These are phyloP conservation scores for Thielaviopsis punctulata DNA, from an alignment of 2,329 filamentous ascomycete genomes.

Conservation along the genomic window DNA sequence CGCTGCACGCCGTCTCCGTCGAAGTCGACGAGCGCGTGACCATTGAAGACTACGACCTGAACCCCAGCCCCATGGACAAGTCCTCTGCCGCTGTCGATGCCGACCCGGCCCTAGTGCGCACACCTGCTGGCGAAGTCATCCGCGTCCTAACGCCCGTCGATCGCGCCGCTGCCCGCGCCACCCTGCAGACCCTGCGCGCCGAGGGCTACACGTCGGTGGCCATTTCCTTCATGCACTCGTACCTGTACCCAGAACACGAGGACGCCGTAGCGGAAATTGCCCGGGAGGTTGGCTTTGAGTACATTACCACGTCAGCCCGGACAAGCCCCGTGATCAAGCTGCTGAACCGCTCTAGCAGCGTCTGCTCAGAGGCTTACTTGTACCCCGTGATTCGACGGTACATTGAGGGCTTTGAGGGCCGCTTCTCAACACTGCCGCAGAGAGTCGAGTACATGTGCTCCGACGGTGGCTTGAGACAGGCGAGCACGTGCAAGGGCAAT, in stretches of 20 bases:
- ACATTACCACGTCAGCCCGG: constrained; percentile 18
- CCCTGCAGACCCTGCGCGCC: constrained; percentile 43
- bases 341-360: constrained; percentile 25
- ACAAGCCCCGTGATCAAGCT: constrained; percentile 26
- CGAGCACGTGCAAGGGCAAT: constrained; percentile 48
- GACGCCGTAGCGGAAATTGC: constrained; percentile 60
- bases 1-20: constrained; percentile 51
- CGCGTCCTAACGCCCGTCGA: constrained; percentile 45
- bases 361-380: constrained; percentile 26
- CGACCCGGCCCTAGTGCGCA: constrained; percentile 34
- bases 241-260: constrained; percentile 80
- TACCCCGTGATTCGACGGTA: constrained; percentile 25
- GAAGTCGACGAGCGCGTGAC: constrained; percentile 64
- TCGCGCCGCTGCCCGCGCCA: constrained; percentile 31
- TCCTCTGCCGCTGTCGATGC: constrained; percentile 32
- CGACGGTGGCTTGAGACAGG: constrained; percentile 32
- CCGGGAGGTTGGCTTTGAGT: constrained; percentile 46
- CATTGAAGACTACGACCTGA: constrained; percentile 48
- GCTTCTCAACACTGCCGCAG: constrained; percentile 28
- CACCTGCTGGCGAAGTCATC: constrained; percentile 51
- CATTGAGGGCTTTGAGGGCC: constrained; percentile 22
- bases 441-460: constrained; percentile 54
- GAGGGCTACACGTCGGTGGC: constrained; percentile 64
- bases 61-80: constrained; percentile 29
- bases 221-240: constrained; percentile 81